Evolutionary conservation across 495 filamentous ascomycete species (phyloP).

Genomic region (Penicillium antarcticum): DNA sequence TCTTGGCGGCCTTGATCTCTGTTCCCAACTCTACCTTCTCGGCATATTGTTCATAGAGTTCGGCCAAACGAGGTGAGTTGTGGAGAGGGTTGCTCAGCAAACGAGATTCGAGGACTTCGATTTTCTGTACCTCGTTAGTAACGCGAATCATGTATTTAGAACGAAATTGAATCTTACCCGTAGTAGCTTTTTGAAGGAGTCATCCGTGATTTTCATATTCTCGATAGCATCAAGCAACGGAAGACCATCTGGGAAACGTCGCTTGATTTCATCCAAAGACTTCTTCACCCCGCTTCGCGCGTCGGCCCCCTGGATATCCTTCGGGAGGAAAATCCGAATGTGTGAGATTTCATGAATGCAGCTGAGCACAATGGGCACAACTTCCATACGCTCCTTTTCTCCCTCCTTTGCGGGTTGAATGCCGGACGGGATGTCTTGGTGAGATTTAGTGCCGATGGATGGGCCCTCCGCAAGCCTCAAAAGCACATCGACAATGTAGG

Average conservation of each 20-base stretch:
- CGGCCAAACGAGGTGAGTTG: conserved; percentile 75
- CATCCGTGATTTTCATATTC: conserved; percentile 89
- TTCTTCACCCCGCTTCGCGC: conserved; percentile 64
- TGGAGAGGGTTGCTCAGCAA: conserved; percentile 86
- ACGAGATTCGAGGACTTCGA: conserved; percentile 91
- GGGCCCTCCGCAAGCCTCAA: conserved; percentile 64
- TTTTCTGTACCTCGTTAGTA: conserved; percentile 57
- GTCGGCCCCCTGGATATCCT: conserved; percentile 60
- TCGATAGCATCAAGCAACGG: conserved; percentile 88
- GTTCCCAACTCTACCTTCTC: conserved; percentile 70
- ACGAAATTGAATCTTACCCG: conserved; percentile 47
- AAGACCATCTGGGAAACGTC: conserved; percentile 89
- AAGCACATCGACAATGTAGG: conserved; percentile 76
- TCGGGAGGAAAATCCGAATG: conserved; percentile 73
- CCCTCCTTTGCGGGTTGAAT: conserved; percentile 60
- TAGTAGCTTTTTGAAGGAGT: conserved; percentile 86
- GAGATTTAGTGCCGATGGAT: conserved; percentile 53
- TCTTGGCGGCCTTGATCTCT: conserved; percentile 83
- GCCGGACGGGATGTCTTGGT: conserved; percentile 59
- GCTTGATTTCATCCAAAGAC: conserved; percentile 67
- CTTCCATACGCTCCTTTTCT: conserved; percentile 72
- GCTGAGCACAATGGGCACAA: conserved; percentile 80
- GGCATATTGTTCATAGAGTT: conserved; percentile 79
- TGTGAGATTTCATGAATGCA: conserved; percentile 77
- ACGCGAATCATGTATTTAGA: not conserved